Base-by-base conservation (phyloP, 108 stramenopile genomes). In the Stephanodiscus triporus region DNA sequence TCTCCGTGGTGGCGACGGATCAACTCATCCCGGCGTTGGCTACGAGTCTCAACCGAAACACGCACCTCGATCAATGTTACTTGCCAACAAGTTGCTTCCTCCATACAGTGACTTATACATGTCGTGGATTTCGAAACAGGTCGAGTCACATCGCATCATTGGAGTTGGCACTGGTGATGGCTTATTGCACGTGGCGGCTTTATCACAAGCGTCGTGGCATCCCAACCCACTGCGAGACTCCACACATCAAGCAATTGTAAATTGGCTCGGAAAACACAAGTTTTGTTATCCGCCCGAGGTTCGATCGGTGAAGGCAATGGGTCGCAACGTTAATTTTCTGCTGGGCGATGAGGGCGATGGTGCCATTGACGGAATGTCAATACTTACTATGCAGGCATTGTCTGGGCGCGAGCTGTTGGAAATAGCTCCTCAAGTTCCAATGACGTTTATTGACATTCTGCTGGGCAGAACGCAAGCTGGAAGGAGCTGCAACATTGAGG, bases 1-100 rank as follows among this genome's bases (percentile, higher is more conserved):
- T 61, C 53, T 81, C n/a, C 54, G 70, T n/a, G 80, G 75, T 48
- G 80, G 80, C 37, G 70, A 62, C 22, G 63, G 75, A 10, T 53
- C 51, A 7, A 20, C 29, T 29, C 78, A 79, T 34, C 78, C 78
- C 36, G 78, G 78, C 8, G 59, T 79, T 62, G 71, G 61, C 3
- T 49, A 63, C 50, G 50, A 72, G 27, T 73, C 73, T 22, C 63
- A 74, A 42, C 59, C 71, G 13, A 34, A 43, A 26, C 36, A 73
- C 38, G 70, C 70, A 40, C 65, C 58, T 29, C 60, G 66, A 14
- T n/a, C 49, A 14, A 8, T 42, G 2, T 53, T 49, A 16, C 49
- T 29, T 23, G 43, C 27, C 9, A 59, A 61, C 27, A 67, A 67
- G 6, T 63, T 79, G 38, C 47, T 72, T 4, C 71, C 71, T 43